Evolutionary conservation across 2,329 filamentous ascomycete genomes (phyloP).

Genomic region (Colletotrichum tropicicola): DNA sequence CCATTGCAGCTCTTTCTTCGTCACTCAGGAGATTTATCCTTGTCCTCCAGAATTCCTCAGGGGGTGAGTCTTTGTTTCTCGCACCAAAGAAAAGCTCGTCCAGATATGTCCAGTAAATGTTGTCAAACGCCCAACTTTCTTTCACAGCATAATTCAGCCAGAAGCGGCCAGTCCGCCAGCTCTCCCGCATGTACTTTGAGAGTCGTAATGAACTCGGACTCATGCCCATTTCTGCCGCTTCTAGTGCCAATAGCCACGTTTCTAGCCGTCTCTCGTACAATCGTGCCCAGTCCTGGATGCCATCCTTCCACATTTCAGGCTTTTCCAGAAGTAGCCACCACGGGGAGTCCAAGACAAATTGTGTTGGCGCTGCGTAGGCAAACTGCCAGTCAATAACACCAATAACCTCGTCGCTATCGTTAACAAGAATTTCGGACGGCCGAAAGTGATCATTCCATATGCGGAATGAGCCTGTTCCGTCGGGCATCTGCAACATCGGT

Average conservation of each 20-base stretch:
- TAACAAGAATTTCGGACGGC: conserved; percentile 42
- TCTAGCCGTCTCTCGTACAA: conserved; percentile 41
- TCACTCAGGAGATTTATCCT: conserved; percentile 35
- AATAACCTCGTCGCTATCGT: conserved; percentile 37
- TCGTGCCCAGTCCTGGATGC: conserved; percentile 39
- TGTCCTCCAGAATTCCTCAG: conserved; percentile 11
- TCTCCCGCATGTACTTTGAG: conserved; percentile 45
- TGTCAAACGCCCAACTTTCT: conserved; percentile 48
- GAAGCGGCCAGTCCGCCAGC: conserved; percentile 44
- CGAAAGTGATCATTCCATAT: conserved; percentile 44
- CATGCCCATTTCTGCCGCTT: conserved; percentile 40
- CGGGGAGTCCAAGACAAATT: conserved; percentile 44
- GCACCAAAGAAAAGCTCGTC: conserved; percentile 43
- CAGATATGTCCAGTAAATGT: conserved; percentile 46
- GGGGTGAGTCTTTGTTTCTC: conserved; percentile 30
- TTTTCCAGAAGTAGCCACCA: conserved; percentile 48
- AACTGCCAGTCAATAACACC: conserved; percentile 53
- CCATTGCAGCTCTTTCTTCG: conserved; percentile 35
- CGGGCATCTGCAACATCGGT: background rate
- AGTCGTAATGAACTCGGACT: too few species aligned
- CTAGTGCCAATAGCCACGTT: conserved; percentile 42
- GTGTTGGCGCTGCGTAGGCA: conserved; percentile 42
- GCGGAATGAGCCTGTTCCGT: conserved; percentile 18
- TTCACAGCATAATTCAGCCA: conserved; percentile 45
- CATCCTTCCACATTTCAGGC: conserved; percentile 42